Percentiles rank a stretch among this genome's conserved stretches.
Conservation (phyloP, 1,284 basidiomycete genomes). For the Peniophora sp. region DNA sequence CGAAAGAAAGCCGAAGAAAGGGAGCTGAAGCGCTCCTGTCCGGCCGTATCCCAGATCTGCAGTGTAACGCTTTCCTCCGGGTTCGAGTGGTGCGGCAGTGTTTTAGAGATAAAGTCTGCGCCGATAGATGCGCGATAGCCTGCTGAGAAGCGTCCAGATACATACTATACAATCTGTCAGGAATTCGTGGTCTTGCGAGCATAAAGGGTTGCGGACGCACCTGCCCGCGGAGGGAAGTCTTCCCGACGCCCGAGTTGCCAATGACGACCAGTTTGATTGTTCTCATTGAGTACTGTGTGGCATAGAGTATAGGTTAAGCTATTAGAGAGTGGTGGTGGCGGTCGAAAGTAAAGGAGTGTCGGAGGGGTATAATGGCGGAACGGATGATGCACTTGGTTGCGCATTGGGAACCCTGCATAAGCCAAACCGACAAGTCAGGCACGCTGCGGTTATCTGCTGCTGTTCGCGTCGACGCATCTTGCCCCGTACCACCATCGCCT, state of each 20-base stretch:
- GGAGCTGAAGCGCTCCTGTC: constrained; percentile 78
- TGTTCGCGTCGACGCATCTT: too few relatives aligned
- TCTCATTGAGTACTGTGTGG: constrained; percentile 32
- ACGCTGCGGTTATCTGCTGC: too few relatives aligned
- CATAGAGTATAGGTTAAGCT: too few relatives aligned
- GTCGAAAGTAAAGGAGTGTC: too few relatives aligned
- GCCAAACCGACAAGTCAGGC: too few relatives aligned
- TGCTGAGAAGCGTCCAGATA: constrained; percentile 64
- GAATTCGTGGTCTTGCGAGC: constrained; percentile 2
- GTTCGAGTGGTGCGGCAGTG: constrained; percentile 48
- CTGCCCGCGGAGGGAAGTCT: constrained; percentile 65
- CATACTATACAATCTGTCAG: constrained; percentile 42
- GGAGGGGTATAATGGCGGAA: too few relatives aligned
- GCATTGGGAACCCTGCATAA: too few relatives aligned
- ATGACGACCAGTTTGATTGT: constrained; percentile 74
- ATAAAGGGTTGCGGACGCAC: constrained; percentile 27
- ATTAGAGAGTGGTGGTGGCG: too few relatives aligned
- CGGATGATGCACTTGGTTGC: too few relatives aligned
- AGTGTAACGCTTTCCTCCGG: constrained; percentile 50
- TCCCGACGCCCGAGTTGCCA: constrained; percentile 71
- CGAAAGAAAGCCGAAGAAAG: constrained; percentile 77
- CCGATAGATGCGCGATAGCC: constrained; percentile 79
- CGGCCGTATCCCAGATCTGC: constrained; percentile 81
- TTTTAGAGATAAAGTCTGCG: constrained; percentile 75
- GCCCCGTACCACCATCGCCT: too few relatives aligned